A percentile compares a stretch with the other conserved stretches of the same genome.
Evolutionary conservation across 345 rosid species (phyloP).

Genomic region (Boechera retrofracta): DNA sequence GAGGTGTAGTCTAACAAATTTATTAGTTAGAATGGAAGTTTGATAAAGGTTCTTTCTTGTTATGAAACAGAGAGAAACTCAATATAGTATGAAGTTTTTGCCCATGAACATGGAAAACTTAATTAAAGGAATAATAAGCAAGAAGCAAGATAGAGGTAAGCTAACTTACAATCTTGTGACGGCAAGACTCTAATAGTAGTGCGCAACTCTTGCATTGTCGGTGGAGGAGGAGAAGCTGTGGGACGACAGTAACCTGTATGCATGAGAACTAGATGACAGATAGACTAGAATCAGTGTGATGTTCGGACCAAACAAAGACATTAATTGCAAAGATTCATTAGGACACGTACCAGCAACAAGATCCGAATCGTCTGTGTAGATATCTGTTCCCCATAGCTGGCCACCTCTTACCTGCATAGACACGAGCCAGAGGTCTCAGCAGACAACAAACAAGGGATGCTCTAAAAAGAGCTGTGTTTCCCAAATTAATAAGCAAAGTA

Average conservation of each 20-base stretch:
- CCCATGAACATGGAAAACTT: conserved; percentile 7
- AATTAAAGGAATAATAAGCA: background rate
- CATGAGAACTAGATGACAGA: conserved; percentile 83
- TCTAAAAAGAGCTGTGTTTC: conserved; percentile 8
- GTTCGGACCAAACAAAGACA: conserved; percentile 26
- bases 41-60: conserved; percentile 7
- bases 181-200: conserved; percentile 86
- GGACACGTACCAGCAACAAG: conserved; percentile 87
- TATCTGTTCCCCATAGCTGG: conserved; percentile 98
- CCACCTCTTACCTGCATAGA: conserved; percentile 89
- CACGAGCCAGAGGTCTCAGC: conserved; percentile 26
- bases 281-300: conserved; percentile 37
- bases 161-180: conserved; percentile 84
- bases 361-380: conserved; percentile 97
- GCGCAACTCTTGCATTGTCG: conserved; percentile 91
- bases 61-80: conserved; percentile 1
- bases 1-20: conserved; percentile 75
- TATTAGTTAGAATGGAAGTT: background rate
- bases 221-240: conserved; percentile 95
- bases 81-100: conserved; percentile 1
- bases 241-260: conserved; percentile 99
- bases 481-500: background rate
- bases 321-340: conserved; percentile 23
- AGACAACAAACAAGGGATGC: conserved; percentile 15
- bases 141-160: conserved; percentile 6